Conservation (phyloP, 2,329 filamentous ascomycete species). For the Claviceps sp. region DNA sequence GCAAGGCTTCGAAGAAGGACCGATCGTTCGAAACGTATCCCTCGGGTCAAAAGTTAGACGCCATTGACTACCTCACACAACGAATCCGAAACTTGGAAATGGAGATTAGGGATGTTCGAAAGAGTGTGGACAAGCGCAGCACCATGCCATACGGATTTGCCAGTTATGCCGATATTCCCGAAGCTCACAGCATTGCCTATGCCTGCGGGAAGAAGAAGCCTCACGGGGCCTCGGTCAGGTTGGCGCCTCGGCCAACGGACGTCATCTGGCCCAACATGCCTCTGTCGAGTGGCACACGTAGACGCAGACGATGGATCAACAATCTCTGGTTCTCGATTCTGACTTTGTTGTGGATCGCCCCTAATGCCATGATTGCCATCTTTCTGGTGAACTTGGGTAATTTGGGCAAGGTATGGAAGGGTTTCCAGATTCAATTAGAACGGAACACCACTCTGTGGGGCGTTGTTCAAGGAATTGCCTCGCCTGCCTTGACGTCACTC, state of each 20-base stretch:
- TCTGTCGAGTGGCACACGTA: slow-evolving; percentile 52
- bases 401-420: slow-evolving; percentile 64
- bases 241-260: slow-evolving; percentile 80
- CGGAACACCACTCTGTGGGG: slow-evolving; percentile 60
- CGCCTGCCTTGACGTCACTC: slow-evolving; percentile 74
- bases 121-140: slow-evolving; percentile 72
- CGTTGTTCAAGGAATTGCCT: slow-evolving; percentile 79
- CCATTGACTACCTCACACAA: slow-evolving; percentile 82
- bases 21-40: slow-evolving; percentile 50
- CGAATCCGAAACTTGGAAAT: slow-evolving; percentile 72
- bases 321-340: slow-evolving; percentile 71
- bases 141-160: slow-evolving; percentile 89
- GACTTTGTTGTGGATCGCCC: slow-evolving; percentile 75
- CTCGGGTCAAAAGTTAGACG: slow-evolving; percentile 67
- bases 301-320: slow-evolving; percentile 63
- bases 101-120: slow-evolving; percentile 72
- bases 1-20: slow-evolving; percentile 70
- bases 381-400: slow-evolving; percentile 82
- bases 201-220: slow-evolving; percentile 68
- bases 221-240: slow-evolving; percentile 57
- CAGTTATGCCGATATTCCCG: slow-evolving; percentile 76
- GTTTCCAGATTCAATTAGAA: slow-evolving; percentile 53
- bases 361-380: slow-evolving; percentile 88
- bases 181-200: slow-evolving; percentile 80
- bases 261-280: slow-evolving; percentile 93